Evolutionary conservation across 768 basidiomycete genomes (phyloP).

Genomic region (Suillus lakei): DNA sequence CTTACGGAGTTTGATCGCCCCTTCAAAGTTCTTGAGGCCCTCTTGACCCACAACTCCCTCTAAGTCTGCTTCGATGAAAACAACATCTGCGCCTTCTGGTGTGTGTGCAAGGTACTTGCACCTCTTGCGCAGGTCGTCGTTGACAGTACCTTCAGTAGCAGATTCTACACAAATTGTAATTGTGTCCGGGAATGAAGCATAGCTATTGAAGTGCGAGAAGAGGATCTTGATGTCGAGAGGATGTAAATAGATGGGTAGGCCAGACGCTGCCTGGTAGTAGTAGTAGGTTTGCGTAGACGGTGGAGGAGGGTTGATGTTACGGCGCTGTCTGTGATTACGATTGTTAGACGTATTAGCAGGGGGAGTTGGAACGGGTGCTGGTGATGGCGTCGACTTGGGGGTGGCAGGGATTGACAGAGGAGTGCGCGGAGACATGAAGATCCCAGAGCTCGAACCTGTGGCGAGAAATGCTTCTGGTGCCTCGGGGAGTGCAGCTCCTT

Average conservation of each 20-base stretch:
- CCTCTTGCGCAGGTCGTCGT: slow-evolving; percentile 91
- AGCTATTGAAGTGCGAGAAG: slow-evolving; percentile 79
- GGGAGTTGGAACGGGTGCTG: slow-evolving; percentile 14
- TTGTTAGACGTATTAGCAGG: slow-evolving; percentile 28
- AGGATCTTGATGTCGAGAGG: slow-evolving; percentile 96
- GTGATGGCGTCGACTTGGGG: slow-evolving; percentile 14
- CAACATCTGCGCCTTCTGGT: slow-evolving; percentile 89
- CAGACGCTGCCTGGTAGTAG: slow-evolving; percentile 94
- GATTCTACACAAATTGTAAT: slow-evolving; percentile 84
- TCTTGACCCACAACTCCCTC: slow-evolving; percentile 75
- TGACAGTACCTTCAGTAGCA: slow-evolving; percentile 76
- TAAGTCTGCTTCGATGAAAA: slow-evolving; percentile 91
- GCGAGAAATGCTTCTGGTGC: slow-evolving; percentile 65
- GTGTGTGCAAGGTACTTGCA: slow-evolving; percentile 96
- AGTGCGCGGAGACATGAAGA: slow-evolving; percentile 33
- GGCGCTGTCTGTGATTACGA: slow-evolving; percentile 61
- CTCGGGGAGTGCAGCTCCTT: slow-evolving; percentile 35
- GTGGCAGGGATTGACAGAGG: slow-evolving; percentile 10
- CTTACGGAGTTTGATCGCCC: slow-evolving; percentile 75
- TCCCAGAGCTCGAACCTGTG: not conserved
- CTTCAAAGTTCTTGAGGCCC: slow-evolving; percentile 83
- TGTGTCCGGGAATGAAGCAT: slow-evolving; percentile 81
- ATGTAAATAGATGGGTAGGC: slow-evolving; percentile 90
- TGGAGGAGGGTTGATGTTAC: slow-evolving; percentile 85
- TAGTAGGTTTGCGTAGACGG: slow-evolving; percentile 91